phyloP scores from a whole-genome alignment of 1,284 basidiomycete genomes.

The Cutaneotrichosporon sp. region DNA sequence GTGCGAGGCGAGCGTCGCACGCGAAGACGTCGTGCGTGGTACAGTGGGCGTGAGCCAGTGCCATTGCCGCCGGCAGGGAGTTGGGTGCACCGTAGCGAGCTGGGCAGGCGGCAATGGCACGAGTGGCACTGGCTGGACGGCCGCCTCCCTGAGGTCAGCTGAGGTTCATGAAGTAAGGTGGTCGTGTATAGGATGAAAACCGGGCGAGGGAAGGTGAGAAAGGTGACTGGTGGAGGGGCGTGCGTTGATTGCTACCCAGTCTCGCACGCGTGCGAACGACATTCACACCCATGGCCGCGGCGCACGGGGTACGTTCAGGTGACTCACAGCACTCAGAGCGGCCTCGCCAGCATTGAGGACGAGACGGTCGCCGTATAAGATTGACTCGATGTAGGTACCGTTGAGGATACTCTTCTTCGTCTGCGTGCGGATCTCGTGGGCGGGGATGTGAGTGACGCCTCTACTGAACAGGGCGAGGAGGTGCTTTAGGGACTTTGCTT shows the following conservation, averaged over 20 bases:
- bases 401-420: not conserved
- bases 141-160: conserved; percentile 1
- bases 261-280: not conserved
- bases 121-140: conserved; percentile 10
- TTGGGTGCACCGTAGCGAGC: conserved; percentile 6
- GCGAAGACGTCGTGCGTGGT: conserved; percentile 16
- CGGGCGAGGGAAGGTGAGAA: not conserved
- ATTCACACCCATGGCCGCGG: not conserved
- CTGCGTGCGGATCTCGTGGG: not conserved
- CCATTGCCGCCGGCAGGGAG: conserved; percentile 9
- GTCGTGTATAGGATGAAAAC: not conserved
- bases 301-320: not conserved
- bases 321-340: conserved; percentile 10
- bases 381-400: conserved; percentile 3
- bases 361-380: conserved; percentile 5
- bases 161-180: not conserved
- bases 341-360: conserved; percentile 5
- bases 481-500: not conserved
- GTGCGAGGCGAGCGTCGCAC: conserved; percentile 14
- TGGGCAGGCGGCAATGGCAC: conserved; percentile 10
- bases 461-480: conserved; percentile 3
- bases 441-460: conserved; percentile 4
- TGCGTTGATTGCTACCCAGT: not conserved
- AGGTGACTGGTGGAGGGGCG: not conserved
- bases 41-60: conserved; percentile 20